Base-by-base conservation (phyloP, 768 basidiomycete genomes). In the Termitomyces sp. region DNA sequence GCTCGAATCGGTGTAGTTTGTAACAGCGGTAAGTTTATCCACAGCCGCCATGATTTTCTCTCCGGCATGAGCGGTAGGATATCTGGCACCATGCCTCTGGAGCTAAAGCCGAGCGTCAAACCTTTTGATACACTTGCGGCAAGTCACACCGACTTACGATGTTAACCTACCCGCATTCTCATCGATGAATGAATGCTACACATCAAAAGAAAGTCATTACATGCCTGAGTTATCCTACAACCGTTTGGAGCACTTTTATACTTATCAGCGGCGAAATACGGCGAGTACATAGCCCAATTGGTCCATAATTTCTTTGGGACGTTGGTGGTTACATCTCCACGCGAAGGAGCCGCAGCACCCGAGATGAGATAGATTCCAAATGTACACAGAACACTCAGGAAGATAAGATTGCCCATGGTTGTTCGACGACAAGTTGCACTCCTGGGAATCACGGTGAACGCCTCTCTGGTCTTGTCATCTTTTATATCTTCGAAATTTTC, bases 41-140 rank as follows among this genome's bases (percentile, higher is more conserved):
- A 94, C 65, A 0, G 86, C 78, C 4, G 66, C 60, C 18, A 69
- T 61, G 9, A 89, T 88, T 31, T 61, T 57, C 11, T 65, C 63
- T 1, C 77, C 68, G 12, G 81, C 78, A 2, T 77, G 75, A 0
- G 67, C 63, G 0, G 91, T 93, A 0, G 92, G 92, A 64, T 78
- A 93, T 34, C 92, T 83, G 1, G 89, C 84, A 3, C 91, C 91
- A 66, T 95, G 92, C 12, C 92, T 78, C 71, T 93, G 87, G 9
- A 95, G 74, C 91, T 93, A 52, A 16, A 48, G 52, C 34, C 6
- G 7, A 4, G 13, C n/a, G 24, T 57, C 46, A 49, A 31, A 42
- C 7, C 9, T 13, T 31, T 31, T 22, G 27, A 31, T 33, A 6
- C 18, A 50, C 39, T 39, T 16, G 27, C 5, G 6, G 5, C 8